Evolutionary conservation across 129 eudicot species (phyloP).

Genomic region (Heracleum sosnowskyi): DNA sequence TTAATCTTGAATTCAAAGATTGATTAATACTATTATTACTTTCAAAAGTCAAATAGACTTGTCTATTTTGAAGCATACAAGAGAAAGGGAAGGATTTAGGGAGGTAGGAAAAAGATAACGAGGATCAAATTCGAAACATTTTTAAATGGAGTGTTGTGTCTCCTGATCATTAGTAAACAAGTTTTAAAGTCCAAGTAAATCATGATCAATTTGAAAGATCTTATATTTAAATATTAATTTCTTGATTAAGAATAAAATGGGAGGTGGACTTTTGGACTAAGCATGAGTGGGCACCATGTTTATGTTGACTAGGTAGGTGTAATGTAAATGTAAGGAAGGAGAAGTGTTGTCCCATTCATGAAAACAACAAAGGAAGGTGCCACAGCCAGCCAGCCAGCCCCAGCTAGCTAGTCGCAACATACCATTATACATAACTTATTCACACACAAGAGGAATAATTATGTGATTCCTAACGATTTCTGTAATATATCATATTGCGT

Average conservation of each 20-base stretch:
- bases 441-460: no score
- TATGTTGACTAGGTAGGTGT: background rate
- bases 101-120: background rate
- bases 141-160: background rate
- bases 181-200: background rate
- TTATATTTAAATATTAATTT: background rate
- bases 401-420: background rate
- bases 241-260: background rate
- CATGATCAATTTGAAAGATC: background rate
- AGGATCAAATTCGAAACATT: background rate
- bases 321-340: background rate
- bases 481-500: no score
- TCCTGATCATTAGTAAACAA: background rate
- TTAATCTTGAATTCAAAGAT: background rate
- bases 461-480: no score
- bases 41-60: background rate
- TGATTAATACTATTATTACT: background rate
- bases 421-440: no score
- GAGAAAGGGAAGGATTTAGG: background rate
- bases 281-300: background rate
- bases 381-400: background rate
- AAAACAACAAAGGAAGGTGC: background rate
- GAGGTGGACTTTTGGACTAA: slow-evolving; percentile 6
- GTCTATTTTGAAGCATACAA: background rate
- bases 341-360: background rate